Evolutionary conservation across 176 grass and related monocot genomes (phyloP), one percentile per base, ranked within the genome.

Genomic region (Luzula sylvatica): DNA sequence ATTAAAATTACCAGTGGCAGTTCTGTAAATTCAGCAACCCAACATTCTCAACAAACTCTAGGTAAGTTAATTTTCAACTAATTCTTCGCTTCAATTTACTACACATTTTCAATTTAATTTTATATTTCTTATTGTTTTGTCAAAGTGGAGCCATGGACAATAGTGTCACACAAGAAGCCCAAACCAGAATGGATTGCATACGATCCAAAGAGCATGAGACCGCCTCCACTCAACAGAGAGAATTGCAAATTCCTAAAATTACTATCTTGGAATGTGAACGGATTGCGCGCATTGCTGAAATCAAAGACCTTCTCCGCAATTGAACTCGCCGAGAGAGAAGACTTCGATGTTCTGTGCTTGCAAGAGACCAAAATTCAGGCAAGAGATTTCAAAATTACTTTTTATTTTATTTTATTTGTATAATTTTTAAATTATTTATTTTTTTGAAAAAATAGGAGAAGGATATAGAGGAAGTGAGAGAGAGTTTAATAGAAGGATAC

Each of bases 281-380:
- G 90, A 24, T 82, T 95, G 58, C 83, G 78, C 68, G 77, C 83
- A 75, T 78, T 95, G 60, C 58, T 86, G 23, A 95, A 88, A 54
- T 65, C 68, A 28, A 84, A 82, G 75, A 67, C 50, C 46, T 88
- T 78, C 58, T 85, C 90, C 56, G 16, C 82, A 42, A 68, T 85
- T 50, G 61, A 86, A 49, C 67, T 96, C 40, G 84, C 80, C 55
- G 62, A 86, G 71, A 88, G 86, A 58, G 90, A 96, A 48, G 84
- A 88, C 63, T 96, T 96, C 76, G 90, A 96, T 73, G 68, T 96
- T 20, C 24, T 96, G 53, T 96, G 90, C 54, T 65, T 96, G 46
- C 90, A 96, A 79, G 90, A 89, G 44, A 96, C 90, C 19, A 96
- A 96, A 88, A 78, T 95, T 32, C 84, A 95, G 84, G 90, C 54